Percentiles rank a stretch among this genome's conserved stretches.
These are phyloP conservation scores for Exophiala phaeomuriformis DNA, from an alignment of 2,329 filamentous ascomycete genomes.

Conservation along the genomic window DNA sequence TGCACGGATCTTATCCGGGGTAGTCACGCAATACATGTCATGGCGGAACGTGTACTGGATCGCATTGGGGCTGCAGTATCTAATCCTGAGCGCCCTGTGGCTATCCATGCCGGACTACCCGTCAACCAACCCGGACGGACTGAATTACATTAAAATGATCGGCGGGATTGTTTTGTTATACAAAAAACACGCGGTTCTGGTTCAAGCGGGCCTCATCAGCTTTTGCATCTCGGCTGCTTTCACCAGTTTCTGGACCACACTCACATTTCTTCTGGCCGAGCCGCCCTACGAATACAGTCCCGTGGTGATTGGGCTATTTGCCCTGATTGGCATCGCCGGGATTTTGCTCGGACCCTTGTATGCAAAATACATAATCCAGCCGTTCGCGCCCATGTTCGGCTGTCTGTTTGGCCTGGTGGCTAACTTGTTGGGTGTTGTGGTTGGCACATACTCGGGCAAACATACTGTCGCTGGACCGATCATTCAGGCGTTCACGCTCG, in stretches of 20 bases:
- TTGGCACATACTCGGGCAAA: constrained; percentile 63
- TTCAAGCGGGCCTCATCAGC: constrained; percentile 61
- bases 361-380: constrained; percentile 62
- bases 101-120: constrained; percentile 76
- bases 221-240: constrained; percentile 58
- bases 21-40: constrained; percentile 63
- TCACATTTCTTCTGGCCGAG: constrained; percentile 69
- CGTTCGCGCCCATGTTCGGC: constrained; percentile 55
- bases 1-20: constrained; percentile 66
- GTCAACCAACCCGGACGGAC: constrained; percentile 57
- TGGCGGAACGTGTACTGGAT: constrained; percentile 80
- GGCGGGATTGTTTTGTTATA: constrained; percentile 59
- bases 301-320: constrained; percentile 67
- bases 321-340: constrained; percentile 64
- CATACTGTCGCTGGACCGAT: constrained; percentile 64
- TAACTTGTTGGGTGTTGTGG: constrained; percentile 53
- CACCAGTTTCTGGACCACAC: constrained; percentile 64
- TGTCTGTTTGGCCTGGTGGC: constrained; percentile 56
- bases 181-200: constrained; percentile 57
- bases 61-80: constrained; percentile 61
- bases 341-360: constrained; percentile 64
- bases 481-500: constrained; percentile 62
- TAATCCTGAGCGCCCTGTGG: constrained; percentile 59
- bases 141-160: constrained; percentile 45
- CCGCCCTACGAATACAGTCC: constrained; percentile 62